Percentiles rank a stretch among this genome's conserved stretches.
These are phyloP conservation scores for Eucalyptus viminalis DNA, from an alignment of 345 rosid genomes.

Conservation along the genomic window DNA sequence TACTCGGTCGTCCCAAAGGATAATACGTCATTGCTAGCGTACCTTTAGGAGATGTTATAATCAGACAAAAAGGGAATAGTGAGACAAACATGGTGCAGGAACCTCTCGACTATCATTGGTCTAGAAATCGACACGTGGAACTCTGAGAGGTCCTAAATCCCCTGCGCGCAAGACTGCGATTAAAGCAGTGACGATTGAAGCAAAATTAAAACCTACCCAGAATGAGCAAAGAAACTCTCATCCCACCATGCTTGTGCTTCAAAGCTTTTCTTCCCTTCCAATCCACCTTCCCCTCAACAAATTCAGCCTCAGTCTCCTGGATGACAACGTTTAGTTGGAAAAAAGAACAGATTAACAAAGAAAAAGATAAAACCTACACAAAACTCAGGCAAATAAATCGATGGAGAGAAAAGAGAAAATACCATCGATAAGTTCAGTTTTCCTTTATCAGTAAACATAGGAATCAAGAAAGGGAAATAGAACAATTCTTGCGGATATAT, in stretches of 20 bases:
- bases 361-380: neutral
- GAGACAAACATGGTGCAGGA: neutral
- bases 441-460: neutral
- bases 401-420: neutral
- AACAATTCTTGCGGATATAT: neutral
- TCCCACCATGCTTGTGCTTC: constrained; percentile 43
- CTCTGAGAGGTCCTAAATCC: neutral
- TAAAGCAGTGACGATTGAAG: neutral
- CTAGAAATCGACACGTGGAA: neutral
- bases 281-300: constrained; percentile 36
- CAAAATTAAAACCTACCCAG: neutral
- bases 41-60: neutral
- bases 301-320: neutral
- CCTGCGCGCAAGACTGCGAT: neutral
- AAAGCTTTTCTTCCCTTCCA: constrained; percentile 45
- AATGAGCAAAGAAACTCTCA: neutral
- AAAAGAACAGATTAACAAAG: neutral
- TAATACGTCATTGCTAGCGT: neutral
- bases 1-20: neutral
- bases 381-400: neutral
- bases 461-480: neutral
- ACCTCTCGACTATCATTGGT: neutral
- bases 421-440: neutral
- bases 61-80: neutral
- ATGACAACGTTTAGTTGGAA: neutral